These are phyloP conservation scores for Pterocarpus macrocarpus DNA, from an alignment of 306 rosid species.

Conservation along the genomic window DNA sequence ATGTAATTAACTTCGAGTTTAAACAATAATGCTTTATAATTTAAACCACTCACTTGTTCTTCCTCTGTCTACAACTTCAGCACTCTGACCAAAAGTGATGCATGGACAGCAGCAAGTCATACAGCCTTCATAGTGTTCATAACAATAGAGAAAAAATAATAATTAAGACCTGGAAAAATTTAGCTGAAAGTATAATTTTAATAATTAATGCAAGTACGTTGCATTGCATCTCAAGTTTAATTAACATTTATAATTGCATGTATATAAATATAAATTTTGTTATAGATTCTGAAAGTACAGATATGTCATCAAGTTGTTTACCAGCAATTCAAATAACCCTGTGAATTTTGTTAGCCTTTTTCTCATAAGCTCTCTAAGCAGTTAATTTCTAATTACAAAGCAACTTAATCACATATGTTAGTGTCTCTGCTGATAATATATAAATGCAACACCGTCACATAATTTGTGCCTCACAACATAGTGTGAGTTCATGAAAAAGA, in stretches of 20 bases:
- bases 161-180: not conserved
- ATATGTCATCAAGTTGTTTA: not conserved
- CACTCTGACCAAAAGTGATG: slow-evolving; percentile 32
- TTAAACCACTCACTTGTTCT: slow-evolving; percentile 22
- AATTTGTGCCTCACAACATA: not conserved
- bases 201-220: no score
- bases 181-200: not conserved
- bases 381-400: not conserved
- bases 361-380: not conserved
- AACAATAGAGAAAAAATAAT: not conserved
- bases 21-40: not conserved
- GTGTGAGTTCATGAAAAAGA: not conserved
- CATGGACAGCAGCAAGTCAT: slow-evolving; percentile 45
- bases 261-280: not conserved
- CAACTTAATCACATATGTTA: no score
- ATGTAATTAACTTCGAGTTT: not conserved
- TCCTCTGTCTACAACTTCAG: slow-evolving; percentile 49
- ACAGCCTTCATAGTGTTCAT: slow-evolving; percentile 34
- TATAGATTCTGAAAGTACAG: not conserved
- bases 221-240: no score
- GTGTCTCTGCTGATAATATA: no score
- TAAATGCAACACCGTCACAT: not conserved
- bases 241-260: no score
- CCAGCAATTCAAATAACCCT: no score
- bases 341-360: no score